Evolutionary conservation across 129 eudicot species (phyloP).

Genomic region (Dittrichia graveolens): DNA sequence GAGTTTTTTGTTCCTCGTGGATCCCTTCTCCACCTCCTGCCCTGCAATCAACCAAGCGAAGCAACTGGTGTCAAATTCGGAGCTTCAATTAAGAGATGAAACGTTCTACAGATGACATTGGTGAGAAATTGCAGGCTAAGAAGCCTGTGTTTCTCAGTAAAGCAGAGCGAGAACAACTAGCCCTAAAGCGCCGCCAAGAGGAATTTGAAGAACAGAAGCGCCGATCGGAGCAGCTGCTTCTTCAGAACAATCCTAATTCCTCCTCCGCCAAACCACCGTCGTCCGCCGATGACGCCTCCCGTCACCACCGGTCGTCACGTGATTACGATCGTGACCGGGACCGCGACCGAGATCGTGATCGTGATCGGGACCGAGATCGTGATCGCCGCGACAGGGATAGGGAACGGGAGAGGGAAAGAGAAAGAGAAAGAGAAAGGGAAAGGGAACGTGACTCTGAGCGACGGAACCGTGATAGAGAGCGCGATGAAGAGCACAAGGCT

Average conservation of each 20-base stretch:
- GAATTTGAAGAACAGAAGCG: constrained; percentile 45
- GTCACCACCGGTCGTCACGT: constrained; percentile 38
- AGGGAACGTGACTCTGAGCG: constrained; percentile 48
- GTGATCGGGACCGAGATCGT: constrained; percentile 41
- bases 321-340: constrained; percentile 41
- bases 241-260: constrained; percentile 22
- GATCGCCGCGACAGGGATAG: constrained; percentile 46
- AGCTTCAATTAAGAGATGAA: constrained; percentile 24
- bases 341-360: constrained; percentile 33
- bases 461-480: constrained; percentile 47
- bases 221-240: constrained; percentile 28
- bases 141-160: constrained; percentile 54
- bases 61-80: neutral
- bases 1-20: neutral
- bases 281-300: constrained; percentile 28
- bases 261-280: constrained; percentile 35
- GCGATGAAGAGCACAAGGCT: constrained; percentile 48
- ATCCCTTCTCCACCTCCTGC: constrained; percentile 19
- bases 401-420: constrained; percentile 43
- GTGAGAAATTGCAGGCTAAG: constrained; percentile 36
- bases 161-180: constrained; percentile 59
- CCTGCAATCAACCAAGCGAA: constrained; percentile 40
- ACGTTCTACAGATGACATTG: constrained; percentile 38
- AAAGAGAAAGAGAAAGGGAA: constrained; percentile 46
- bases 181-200: constrained; percentile 58